These are phyloP conservation scores for Aspergillus nomiae DNA, from an alignment of 2,329 filamentous ascomycete species.

Conservation along the genomic window DNA sequence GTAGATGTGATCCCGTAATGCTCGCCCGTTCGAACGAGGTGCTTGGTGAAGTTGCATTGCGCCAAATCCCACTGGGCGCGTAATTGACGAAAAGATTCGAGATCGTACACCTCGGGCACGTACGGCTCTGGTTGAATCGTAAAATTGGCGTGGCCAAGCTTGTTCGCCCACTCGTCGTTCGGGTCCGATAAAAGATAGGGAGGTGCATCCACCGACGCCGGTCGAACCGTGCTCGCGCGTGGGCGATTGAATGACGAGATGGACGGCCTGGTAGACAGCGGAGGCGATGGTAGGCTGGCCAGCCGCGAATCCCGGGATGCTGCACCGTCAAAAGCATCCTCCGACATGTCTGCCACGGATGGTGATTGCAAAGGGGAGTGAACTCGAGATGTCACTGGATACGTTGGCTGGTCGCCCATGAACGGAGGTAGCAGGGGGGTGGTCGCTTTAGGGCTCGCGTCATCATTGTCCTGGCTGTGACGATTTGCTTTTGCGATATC, in stretches of 20 bases:
- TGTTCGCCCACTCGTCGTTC: constrained; percentile 79
- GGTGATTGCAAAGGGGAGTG: constrained; percentile 87
- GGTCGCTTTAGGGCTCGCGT: constrained; percentile 67
- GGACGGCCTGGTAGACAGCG: constrained; percentile 76
- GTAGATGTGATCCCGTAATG: constrained; percentile 90
- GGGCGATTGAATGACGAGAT: constrained; percentile 69
- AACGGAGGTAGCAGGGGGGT: constrained; percentile 86
- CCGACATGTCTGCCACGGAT: constrained; percentile 65
- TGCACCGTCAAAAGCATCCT: constrained; percentile 47
- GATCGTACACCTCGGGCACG: constrained; percentile 62
- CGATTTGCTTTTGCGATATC: constrained; percentile 58
- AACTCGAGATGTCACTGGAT: constrained; percentile 56
- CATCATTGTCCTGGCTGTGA: constrained; percentile 43
- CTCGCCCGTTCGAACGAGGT: constrained; percentile 82
- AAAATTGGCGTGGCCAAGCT: constrained; percentile 90
- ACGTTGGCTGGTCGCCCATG: constrained; percentile 60
- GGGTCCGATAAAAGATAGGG: constrained; percentile 65
- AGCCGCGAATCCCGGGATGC: constrained; percentile 49
- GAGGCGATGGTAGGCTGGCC: constrained; percentile 63
- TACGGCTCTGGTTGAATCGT: constrained; percentile 84
- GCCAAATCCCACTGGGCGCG: constrained; percentile 81
- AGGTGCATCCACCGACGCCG: constrained; percentile 50
- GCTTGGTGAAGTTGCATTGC: constrained; percentile 83
- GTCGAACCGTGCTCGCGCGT: constrained; percentile 46
- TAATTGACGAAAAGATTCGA: constrained; percentile 64